Conservation (phyloP, 75 land plant species). For the Adiantum capillusveneris region DNA sequence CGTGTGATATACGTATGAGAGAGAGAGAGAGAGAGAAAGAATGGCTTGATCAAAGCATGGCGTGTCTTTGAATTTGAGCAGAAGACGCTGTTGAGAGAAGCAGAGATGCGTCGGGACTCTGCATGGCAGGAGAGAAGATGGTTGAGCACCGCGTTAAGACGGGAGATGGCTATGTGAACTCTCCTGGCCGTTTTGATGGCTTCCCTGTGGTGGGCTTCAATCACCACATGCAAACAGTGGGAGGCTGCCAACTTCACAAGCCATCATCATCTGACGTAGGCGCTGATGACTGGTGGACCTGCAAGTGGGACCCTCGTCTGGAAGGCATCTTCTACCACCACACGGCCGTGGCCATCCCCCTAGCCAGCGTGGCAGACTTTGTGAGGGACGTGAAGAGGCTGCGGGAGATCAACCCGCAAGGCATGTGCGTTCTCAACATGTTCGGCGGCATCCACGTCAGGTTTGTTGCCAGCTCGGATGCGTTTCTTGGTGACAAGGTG, state of each 20-base stretch:
- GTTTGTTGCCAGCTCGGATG: conserved; percentile 9
- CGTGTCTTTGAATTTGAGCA: conserved; percentile 8
- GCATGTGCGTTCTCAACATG: conserved; percentile 11
- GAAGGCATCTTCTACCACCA: conserved; percentile 6
- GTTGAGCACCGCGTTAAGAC: background rate
- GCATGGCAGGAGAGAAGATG: conserved; percentile 4
- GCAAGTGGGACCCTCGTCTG: conserved; percentile 19
- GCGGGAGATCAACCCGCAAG: background rate
- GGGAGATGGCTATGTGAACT: conserved; percentile 18
- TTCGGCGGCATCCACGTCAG: conserved; percentile 11
- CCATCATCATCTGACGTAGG: background rate
- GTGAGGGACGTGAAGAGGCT: conserved; percentile 24
- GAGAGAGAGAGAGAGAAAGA: background rate
- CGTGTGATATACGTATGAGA: background rate
- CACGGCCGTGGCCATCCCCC: conserved; percentile 13
- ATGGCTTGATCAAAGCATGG: background rate
- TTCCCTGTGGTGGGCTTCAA: conserved; percentile 31
- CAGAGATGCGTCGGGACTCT: conserved; percentile 7
- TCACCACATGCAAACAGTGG: conserved; percentile 17
- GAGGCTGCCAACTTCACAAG: conserved; percentile 18
- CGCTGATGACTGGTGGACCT: conserved; percentile 5
- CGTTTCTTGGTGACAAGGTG: conserved; percentile 18
- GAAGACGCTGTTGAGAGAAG: conserved; percentile 24
- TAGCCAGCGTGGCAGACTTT: conserved; percentile 4
- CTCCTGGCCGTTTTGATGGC: conserved; percentile 18